phyloP scores from a whole-genome alignment of 2,329 filamentous ascomycete species.

The Cladosporium sp. region DNA sequence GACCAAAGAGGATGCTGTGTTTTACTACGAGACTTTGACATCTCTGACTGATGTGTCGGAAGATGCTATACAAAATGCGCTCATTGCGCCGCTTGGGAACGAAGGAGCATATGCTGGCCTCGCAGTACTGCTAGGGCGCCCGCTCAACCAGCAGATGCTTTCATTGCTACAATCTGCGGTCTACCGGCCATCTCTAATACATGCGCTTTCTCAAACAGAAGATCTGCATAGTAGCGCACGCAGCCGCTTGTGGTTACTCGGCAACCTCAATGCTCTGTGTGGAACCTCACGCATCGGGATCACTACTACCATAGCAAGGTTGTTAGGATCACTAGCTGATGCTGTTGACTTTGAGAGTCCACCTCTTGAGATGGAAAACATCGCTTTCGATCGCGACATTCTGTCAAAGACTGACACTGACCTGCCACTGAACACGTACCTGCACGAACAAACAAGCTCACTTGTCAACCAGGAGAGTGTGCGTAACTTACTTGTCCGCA shows the following conservation, averaged over 20 bases:
- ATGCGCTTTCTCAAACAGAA: conserved; percentile 2
- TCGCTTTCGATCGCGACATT: conserved; percentile 38
- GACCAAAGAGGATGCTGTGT: conserved; percentile 20
- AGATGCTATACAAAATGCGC: conserved; percentile 26
- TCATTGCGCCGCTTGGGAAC: conserved; percentile 28
- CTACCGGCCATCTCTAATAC: conserved; percentile 15
- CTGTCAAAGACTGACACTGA: conserved; percentile 35
- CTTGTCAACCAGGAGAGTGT: conserved; percentile 74
- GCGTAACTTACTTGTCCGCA: conserved; percentile 36
- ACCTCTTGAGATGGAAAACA: conserved; percentile 28
- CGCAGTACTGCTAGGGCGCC: conserved; percentile 24
- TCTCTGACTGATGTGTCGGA: conserved; percentile 17
- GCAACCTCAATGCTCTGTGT: conserved; percentile 50
- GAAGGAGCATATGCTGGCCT: conserved; percentile 25
- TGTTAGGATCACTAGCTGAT: conserved; percentile 53
- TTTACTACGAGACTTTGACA: conserved; percentile 30
- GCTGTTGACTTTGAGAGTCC: conserved; percentile 49
- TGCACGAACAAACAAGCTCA: conserved; percentile 62
- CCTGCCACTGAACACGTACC: conserved; percentile 41
- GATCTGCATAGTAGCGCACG: conserved; percentile 19
- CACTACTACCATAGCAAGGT: conserved; percentile 50
- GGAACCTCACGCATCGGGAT: conserved; percentile 38
- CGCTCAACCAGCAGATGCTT: conserved; percentile 25
- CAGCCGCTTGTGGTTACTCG: conserved; percentile 52
- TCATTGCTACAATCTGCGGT: conserved; percentile 22